Evolutionary conservation across 1,284 basidiomycete species (phyloP).

Genomic region (Amylostereum areolatum): DNA sequence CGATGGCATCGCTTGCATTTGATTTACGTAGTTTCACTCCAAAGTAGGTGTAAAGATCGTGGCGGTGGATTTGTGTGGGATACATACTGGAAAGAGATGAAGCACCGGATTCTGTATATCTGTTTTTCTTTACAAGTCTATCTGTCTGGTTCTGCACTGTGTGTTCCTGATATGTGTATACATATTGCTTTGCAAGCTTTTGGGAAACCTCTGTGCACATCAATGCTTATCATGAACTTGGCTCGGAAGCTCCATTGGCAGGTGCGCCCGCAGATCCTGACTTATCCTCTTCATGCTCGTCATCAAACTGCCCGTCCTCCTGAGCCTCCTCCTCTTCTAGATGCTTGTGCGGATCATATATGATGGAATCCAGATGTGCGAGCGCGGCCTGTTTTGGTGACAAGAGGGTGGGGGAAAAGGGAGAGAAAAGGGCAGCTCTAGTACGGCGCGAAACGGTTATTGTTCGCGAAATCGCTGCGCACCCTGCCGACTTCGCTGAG

Average conservation of each 20-base stretch:
- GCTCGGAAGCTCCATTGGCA: too few relatives aligned
- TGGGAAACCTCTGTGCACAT: too few relatives aligned
- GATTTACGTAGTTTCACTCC: slow-evolving; percentile 5
- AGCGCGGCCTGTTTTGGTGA: slow-evolving; percentile 55
- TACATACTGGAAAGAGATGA: too few relatives aligned
- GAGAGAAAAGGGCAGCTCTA: slow-evolving; percentile 40
- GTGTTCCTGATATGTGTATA: too few relatives aligned
- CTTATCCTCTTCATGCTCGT: slow-evolving; percentile 15
- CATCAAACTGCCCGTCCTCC: slow-evolving; percentile 18
- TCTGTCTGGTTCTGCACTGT: too few relatives aligned
- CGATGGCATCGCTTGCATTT: slow-evolving; percentile 10
- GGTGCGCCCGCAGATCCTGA: neutral
- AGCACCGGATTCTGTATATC: too few relatives aligned
- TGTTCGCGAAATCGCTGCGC: slow-evolving; percentile 83
- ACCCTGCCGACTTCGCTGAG: slow-evolving; percentile 87
- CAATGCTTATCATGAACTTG: too few relatives aligned
- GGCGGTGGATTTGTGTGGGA: too few relatives aligned
- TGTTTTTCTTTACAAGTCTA: too few relatives aligned
- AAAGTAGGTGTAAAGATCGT: too few relatives aligned
- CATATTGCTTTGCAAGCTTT: too few relatives aligned
- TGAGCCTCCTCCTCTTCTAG: slow-evolving; percentile 8
- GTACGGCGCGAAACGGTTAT: slow-evolving; percentile 82
- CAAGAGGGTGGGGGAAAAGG: slow-evolving; percentile 15
- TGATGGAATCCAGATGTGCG: slow-evolving; percentile 70
- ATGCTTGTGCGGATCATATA: slow-evolving; percentile 41